Evolutionary conservation across 2,329 filamentous ascomycete genomes (phyloP).

Genomic region (Bipolaris gigantea): DNA sequence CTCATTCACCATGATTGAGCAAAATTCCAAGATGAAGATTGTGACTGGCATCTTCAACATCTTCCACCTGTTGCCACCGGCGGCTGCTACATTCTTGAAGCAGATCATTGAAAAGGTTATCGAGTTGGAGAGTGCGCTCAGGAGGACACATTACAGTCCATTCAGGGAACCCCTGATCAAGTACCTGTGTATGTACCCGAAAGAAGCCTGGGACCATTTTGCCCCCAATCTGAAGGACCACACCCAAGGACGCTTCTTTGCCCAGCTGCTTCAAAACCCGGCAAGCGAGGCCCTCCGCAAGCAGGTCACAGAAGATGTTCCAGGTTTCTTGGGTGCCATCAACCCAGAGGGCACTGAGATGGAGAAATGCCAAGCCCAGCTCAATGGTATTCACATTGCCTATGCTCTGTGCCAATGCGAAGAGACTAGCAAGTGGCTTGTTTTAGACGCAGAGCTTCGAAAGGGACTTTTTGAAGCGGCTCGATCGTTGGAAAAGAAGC

Average conservation of each 20-base stretch:
- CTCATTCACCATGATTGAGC: slow-evolving; percentile 92
- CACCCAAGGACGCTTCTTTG: slow-evolving; percentile 86
- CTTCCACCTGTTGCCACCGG: slow-evolving; percentile 90
- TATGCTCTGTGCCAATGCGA: slow-evolving; percentile 73
- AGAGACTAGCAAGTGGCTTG: slow-evolving; percentile 67
- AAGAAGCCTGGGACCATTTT: slow-evolving; percentile 82
- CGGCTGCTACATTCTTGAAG: slow-evolving; percentile 88
- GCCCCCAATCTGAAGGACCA: slow-evolving; percentile 78
- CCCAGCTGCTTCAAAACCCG: slow-evolving; percentile 77
- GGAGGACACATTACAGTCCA: slow-evolving; percentile 85
- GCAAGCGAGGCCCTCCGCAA: slow-evolving; percentile 75
- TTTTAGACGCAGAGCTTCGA: slow-evolving; percentile 60
- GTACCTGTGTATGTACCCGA: slow-evolving; percentile 90
- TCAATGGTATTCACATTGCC: slow-evolving; percentile 86
- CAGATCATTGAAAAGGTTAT: slow-evolving; percentile 88
- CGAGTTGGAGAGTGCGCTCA: slow-evolving; percentile 79
- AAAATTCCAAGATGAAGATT: slow-evolving; percentile 89
- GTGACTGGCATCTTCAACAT: slow-evolving; percentile 95
- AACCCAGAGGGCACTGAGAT: slow-evolving; percentile 66
- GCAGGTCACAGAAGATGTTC: slow-evolving; percentile 71
- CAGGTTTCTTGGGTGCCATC: slow-evolving; percentile 68
- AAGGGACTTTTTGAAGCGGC: slow-evolving; percentile 64
- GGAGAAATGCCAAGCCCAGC: slow-evolving; percentile 72
- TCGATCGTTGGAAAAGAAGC: slow-evolving; percentile 75
- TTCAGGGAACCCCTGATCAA: slow-evolving; percentile 89